These are phyloP conservation scores for Aspergillus calidoustus DNA, from an alignment of 2,329 filamentous ascomycete species.

Conservation along the genomic window DNA sequence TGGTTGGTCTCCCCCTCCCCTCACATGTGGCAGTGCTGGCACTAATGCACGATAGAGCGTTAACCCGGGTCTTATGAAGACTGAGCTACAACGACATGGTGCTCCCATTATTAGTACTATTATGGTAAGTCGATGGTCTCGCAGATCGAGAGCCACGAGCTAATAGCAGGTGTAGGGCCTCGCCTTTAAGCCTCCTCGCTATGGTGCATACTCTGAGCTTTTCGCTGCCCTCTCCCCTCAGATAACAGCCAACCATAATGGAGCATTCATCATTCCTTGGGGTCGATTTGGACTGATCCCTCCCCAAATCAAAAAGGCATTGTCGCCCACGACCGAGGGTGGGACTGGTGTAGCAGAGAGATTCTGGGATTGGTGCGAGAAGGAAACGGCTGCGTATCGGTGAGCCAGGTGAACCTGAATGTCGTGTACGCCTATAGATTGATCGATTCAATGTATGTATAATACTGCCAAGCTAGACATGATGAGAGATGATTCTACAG, in stretches of 20 bases:
- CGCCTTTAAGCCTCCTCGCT: constrained; percentile 35
- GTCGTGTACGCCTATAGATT: not conserved
- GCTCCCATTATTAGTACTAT: not conserved
- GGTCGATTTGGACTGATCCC: constrained; percentile 42
- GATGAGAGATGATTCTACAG: not conserved
- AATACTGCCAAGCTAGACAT: not conserved
- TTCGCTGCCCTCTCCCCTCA: constrained; percentile 41
- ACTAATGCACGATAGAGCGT: constrained; percentile 5
- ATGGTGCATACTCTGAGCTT: constrained; percentile 44
- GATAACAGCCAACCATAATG: constrained; percentile 37
- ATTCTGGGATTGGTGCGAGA: constrained; percentile 47
- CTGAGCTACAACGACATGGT: constrained; percentile 37
- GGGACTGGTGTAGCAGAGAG: constrained; percentile 35
- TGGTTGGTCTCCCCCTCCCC: constrained; percentile 28
- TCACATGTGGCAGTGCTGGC: not conserved
- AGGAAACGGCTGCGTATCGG: not conserved
- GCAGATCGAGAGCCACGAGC: constrained; percentile 21
- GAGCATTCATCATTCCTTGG: constrained; percentile 54
- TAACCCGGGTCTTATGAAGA: constrained; percentile 40
- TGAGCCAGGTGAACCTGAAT: not conserved
- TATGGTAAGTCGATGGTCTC: not conserved
- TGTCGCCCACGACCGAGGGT: constrained; percentile 29
- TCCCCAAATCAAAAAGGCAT: constrained; percentile 31
- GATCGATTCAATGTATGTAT: not conserved
- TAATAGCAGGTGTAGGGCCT: constrained; percentile 4